Evolutionary conservation across 2,329 filamentous ascomycete species (phyloP).

Genomic region (Aspergillus ruber): DNA sequence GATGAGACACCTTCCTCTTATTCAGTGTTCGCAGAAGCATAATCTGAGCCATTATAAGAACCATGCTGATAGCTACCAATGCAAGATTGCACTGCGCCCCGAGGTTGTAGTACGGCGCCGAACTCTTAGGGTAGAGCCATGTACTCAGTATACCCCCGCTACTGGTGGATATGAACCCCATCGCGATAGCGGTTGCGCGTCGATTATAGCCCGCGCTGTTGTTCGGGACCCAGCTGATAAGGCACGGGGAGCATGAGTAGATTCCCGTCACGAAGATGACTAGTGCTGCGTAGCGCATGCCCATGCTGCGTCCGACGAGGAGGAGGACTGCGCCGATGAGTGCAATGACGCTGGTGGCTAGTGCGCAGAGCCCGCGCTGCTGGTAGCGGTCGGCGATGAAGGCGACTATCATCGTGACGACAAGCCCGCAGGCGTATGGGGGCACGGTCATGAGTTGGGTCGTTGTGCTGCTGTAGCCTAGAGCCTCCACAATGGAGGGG

Average conservation of each 20-base stretch:
- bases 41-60: too few species aligned
- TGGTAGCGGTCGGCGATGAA: slow-evolving; percentile 22
- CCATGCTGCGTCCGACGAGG: slow-evolving; percentile 1
- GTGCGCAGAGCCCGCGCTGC: slow-evolving; percentile 21
- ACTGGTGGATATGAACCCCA: too few species aligned
- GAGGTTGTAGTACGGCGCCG: too few species aligned
- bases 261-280: slow-evolving; percentile 7
- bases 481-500: slow-evolving; percentile 21
- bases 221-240: slow-evolving; percentile 10
- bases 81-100: too few species aligned
- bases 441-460: slow-evolving; percentile 30
- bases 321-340: slow-evolving; percentile 8
- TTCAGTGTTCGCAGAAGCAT: too few species aligned
- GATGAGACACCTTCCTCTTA: too few species aligned
- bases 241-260: slow-evolving; percentile 6
- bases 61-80: too few species aligned
- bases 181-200: too few species aligned
- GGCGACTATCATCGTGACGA: slow-evolving; percentile 17
- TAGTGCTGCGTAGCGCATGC: slow-evolving; percentile 6
- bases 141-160: too few species aligned
- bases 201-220: slow-evolving; percentile 1
- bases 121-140: too few species aligned
- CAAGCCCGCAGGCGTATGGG: slow-evolving; percentile 19
- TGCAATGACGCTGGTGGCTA: slow-evolving; percentile 10
- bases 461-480: slow-evolving; percentile 19